phyloP scores from a whole-genome alignment of 192 early-diverging fungal genomes.

The Umbelopsis isabellina region DNA sequence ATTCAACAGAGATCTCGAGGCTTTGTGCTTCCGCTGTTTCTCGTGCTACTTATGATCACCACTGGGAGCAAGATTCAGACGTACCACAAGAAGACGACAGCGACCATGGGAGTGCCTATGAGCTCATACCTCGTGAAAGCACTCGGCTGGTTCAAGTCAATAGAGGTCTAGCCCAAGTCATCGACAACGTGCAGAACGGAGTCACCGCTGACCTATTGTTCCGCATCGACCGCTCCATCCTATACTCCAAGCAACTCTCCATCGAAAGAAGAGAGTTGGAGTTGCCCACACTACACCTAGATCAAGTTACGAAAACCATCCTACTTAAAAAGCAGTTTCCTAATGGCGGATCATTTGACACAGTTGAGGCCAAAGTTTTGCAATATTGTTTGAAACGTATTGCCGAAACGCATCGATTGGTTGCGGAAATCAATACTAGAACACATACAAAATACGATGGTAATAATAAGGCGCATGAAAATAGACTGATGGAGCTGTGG shows the following conservation, averaged over 20 bases:
- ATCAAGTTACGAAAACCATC: constrained; percentile 51
- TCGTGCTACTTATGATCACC: constrained; percentile 6
- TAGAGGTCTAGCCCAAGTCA: not conserved
- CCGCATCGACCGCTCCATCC: constrained; percentile 48
- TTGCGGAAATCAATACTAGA: constrained; percentile 60
- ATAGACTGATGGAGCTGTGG: constrained; percentile 69
- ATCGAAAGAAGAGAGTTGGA: constrained; percentile 53
- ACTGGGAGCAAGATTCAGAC: constrained; percentile 8
- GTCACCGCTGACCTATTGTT: constrained; percentile 4
- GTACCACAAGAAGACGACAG: not conserved
- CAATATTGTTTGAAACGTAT: constrained; percentile 53
- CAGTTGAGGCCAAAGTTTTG: constrained; percentile 58
- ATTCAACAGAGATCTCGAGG: constrained; percentile 65
- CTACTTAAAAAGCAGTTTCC: constrained; percentile 65
- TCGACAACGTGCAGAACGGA: constrained; percentile 12
- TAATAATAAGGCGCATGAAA: constrained; percentile 59
- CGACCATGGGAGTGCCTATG: not conserved
- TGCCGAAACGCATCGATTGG: constrained; percentile 52
- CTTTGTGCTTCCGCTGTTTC: constrained; percentile 41
- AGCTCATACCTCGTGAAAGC: not conserved
- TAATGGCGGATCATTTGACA: constrained; percentile 21
- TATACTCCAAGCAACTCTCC: constrained; percentile 52
- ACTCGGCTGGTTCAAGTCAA: not conserved
- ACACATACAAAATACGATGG: constrained; percentile 66
- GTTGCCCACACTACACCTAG: constrained; percentile 39